Evolutionary conservation across 352 stramenopile species (phyloP).

Genomic region (Phytophthora macrochlamydospora): DNA sequence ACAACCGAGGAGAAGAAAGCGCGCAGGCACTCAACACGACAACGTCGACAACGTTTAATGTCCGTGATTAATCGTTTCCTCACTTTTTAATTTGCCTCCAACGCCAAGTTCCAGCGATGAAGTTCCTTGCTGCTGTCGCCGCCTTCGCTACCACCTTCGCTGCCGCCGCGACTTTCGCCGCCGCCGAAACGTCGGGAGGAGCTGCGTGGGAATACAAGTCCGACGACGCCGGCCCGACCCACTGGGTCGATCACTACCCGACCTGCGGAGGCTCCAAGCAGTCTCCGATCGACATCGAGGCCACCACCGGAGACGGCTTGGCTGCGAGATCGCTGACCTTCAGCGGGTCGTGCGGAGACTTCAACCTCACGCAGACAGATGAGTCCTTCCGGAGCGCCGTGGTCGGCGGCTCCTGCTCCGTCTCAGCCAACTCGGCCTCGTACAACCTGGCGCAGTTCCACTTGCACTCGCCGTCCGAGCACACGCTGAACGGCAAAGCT

Average conservation of each 20-base stretch:
- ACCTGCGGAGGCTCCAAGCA: conserved; percentile 32
- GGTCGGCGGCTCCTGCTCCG: conserved; percentile 23
- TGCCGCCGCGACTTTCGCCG: neutral
- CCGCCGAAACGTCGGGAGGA: conserved; percentile 4
- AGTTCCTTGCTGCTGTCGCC: neutral
- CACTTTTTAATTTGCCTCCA: no score
- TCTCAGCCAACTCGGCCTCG: conserved; percentile 7
- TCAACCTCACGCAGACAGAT: conserved; percentile 31
- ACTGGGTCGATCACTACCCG: conserved; percentile 32
- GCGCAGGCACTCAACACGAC: no score
- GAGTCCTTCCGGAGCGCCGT: conserved; percentile 32
- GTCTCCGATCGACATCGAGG: conserved; percentile 41
- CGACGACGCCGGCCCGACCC: conserved; percentile 12
- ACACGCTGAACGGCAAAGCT: conserved; percentile 39
- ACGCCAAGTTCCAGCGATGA: neutral
- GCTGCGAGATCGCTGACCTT: conserved; percentile 23
- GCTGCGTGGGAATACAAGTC: conserved; percentile 29
- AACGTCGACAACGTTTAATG: no score
- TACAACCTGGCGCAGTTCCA: conserved; percentile 43
- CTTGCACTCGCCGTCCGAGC: conserved; percentile 46
- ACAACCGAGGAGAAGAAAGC: no score
- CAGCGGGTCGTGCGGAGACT: conserved; percentile 24
- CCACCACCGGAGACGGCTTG: conserved; percentile 8
- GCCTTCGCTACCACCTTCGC: neutral
- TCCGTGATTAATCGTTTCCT: no score